Percentiles rank a stretch among this genome's conserved stretches.
phyloP scores from a whole-genome alignment of 495 filamentous ascomycete genomes.

The Aspergillus saccharolyticus region DNA sequence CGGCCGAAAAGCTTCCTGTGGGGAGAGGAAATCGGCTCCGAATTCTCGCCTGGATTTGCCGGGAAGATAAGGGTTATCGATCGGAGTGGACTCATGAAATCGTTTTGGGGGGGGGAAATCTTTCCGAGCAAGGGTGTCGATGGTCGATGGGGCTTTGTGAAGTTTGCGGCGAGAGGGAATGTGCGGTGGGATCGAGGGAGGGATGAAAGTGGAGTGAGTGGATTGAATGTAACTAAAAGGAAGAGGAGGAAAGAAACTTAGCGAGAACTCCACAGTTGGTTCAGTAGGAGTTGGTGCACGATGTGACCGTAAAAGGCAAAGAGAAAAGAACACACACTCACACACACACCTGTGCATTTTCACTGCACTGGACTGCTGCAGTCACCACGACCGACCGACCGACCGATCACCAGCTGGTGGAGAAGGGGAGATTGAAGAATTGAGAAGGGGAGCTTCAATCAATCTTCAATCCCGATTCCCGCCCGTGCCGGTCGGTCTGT shows the following conservation, averaged over 20 bases:
- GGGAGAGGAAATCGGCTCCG: neutral
- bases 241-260: neutral
- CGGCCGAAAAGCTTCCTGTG: constrained; percentile 1
- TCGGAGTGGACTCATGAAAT: neutral
- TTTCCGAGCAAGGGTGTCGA: neutral
- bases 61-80: neutral
- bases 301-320: neutral
- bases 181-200: neutral
- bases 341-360: no score
- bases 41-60: neutral
- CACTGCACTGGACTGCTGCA: no score
- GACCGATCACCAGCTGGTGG: no score
- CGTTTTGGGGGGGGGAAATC: neutral
- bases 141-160: neutral
- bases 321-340: neutral
- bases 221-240: neutral
- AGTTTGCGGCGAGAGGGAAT: neutral
- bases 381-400: no score
- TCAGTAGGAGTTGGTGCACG: neutral
- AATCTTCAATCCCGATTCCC: neutral
- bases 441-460: neutral
- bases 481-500: neutral
- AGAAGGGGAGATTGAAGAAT: neutral
- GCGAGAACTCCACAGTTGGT: neutral
- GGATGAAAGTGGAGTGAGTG: neutral